phyloP scores from a whole-genome alignment of 164 flowering plant species.

The Annona cherimola region DNA sequence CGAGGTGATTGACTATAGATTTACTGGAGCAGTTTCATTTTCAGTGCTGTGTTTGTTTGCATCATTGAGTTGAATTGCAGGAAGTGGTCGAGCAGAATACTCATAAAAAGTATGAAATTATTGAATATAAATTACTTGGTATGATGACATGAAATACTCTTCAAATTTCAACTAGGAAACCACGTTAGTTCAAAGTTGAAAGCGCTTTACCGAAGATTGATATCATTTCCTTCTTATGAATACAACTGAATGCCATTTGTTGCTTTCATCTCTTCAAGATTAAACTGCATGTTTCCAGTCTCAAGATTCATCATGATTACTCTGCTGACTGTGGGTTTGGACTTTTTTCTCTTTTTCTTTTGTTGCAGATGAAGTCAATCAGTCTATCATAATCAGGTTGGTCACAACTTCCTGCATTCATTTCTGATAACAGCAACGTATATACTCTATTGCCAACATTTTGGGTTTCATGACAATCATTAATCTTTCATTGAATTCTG shows the following conservation, averaged over 20 bases:
- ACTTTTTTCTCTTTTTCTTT: background rate
- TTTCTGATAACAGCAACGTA: background rate
- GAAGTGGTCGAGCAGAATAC: too few relatives aligned
- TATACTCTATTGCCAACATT: background rate
- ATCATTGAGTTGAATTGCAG: background rate
- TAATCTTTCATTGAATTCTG: background rate
- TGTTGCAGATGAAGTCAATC: constrained; percentile 97
- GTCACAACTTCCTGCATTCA: constrained; percentile 21
- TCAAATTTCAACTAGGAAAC: too few relatives aligned
- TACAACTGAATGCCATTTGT: too few relatives aligned
- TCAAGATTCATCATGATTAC: background rate
- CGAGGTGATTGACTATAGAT: constrained; percentile 49
- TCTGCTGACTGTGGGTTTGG: constrained; percentile 2
- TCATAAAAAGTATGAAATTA: too few relatives aligned
- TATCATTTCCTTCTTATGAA: too few relatives aligned
- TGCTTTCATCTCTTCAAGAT: too few relatives aligned
- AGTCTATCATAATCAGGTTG: constrained; percentile 97
- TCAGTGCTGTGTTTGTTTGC: background rate
- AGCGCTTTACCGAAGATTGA: too few relatives aligned
- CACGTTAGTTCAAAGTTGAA: too few relatives aligned
- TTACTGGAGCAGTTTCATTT: background rate
- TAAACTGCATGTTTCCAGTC: background rate
- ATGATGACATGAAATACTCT: too few relatives aligned
- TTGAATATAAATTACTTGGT: too few relatives aligned
- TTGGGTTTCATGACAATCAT: background rate